These are phyloP conservation scores for Pseudogymnoascus verrucosus DNA, from an alignment of 2,329 filamentous ascomycete species.

Conservation along the genomic window DNA sequence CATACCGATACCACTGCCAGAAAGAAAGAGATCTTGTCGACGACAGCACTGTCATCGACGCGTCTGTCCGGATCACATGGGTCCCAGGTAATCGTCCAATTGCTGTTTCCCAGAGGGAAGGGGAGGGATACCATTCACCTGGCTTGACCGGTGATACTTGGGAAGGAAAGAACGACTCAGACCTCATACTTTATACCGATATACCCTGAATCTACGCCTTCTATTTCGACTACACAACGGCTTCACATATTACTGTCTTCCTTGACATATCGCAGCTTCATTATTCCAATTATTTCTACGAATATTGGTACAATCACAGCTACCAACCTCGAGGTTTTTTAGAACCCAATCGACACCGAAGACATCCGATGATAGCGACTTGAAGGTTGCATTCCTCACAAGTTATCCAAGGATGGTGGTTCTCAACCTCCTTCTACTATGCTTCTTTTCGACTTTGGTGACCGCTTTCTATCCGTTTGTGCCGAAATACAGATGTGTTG, in stretches of 20 bases:
- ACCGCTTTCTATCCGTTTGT: slow-evolving; percentile 22
- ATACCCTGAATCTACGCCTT: slow-evolving; percentile 14
- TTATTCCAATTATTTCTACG: slow-evolving; percentile 8
- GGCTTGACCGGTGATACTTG: neutral
- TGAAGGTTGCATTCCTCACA: neutral
- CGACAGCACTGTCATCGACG: slow-evolving; percentile 26
- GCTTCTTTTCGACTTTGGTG: slow-evolving; percentile 15
- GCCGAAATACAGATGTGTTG: slow-evolving; percentile 20
- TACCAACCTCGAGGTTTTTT: slow-evolving; percentile 2
- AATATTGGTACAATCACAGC: neutral
- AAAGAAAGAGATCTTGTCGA: slow-evolving; percentile 14
- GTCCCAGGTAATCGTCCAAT: slow-evolving; percentile 5
- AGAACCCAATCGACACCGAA: neutral
- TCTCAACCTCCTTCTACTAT: slow-evolving; percentile 12
- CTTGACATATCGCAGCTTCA: neutral
- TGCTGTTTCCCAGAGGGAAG: slow-evolving; percentile 1
- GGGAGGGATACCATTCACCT: slow-evolving; percentile 2
- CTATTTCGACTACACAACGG: slow-evolving; percentile 21
- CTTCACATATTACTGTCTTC: neutral
- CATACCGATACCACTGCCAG: neutral
- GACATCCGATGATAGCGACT: neutral
- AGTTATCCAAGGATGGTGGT: slow-evolving; percentile 18
- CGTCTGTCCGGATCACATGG: slow-evolving; percentile 14
- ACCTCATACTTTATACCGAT: slow-evolving; percentile 6
- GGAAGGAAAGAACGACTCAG: neutral